Conservation (phyloP, 345 rosid species). For the Pugionium dolabratum region DNA sequence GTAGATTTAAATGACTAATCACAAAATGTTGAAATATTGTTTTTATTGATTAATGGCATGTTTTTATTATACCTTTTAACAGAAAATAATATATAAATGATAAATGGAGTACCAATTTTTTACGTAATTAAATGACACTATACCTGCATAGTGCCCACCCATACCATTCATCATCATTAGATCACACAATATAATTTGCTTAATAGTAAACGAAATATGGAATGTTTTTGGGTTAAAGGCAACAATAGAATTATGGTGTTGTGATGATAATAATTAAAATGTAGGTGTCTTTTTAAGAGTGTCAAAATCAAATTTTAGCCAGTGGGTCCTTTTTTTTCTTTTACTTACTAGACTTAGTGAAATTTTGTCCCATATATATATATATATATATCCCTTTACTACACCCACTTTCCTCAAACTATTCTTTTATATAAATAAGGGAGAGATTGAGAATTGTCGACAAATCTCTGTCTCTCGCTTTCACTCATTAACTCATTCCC, state of each 20-base stretch:
- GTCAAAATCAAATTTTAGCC: conserved; percentile 33
- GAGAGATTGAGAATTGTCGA: conserved; percentile 31
- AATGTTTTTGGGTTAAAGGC: neutral
- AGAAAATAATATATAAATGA: neutral
- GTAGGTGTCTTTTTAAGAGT: conserved; percentile 35
- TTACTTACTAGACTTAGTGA: conserved; percentile 33
- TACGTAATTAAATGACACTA: too few relatives aligned
- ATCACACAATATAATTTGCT: neutral
- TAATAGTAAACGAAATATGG: neutral
- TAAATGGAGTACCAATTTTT: too few relatives aligned
- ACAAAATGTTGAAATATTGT: neutral
- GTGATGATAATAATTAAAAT: conserved; percentile 25
- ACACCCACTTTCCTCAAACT: conserved; percentile 23
- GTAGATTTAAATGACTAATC: neutral
- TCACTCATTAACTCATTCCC: conserved; percentile 34
- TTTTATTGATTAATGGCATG: neutral
- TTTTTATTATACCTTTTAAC: neutral
- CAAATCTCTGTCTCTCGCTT: conserved; percentile 32
- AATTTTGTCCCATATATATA: conserved; percentile 36
- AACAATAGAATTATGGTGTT: conserved; percentile 24
- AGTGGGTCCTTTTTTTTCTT: conserved; percentile 25
- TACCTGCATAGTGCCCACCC: too few relatives aligned
- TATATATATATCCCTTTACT: conserved; percentile 20
- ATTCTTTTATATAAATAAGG: conserved; percentile 38
- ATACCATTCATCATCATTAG: neutral